Evolutionary conservation across 345 rosid genomes (phyloP), one percentile per base, ranked within the genome.

Genomic region (Eucalyptus cloeziana): DNA sequence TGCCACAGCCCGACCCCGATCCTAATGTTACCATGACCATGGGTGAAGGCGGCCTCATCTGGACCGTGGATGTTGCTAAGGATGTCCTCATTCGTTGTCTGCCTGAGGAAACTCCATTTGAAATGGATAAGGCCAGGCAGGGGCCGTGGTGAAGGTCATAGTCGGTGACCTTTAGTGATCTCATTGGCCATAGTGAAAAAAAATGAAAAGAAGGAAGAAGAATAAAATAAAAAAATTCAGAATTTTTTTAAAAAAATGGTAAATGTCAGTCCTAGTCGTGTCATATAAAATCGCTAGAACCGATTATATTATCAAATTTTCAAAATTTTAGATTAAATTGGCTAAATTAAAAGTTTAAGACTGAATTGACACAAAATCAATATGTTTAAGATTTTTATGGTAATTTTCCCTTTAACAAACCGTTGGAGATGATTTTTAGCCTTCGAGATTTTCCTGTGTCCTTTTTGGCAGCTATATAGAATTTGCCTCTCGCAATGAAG

Each of bases 281-380:
- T 12, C 15, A 11, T 6, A 5, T 3, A 25, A 5, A 27, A 60
- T 11, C 0, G 0, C 30, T 0, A 1, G 1, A 30, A 62, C 0
- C 2, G 0, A 62, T 4, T 0, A 27, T 30, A 27, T 62, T 27
- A 30, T 1, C 3, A 60, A 62, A 6, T 30, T 30, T 3, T 30
- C 0, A 62, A 62, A 62, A 62, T 62, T 58, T 11, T 24, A 12
- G n/a, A 58, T 25, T 56, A 22, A 24, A 2, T 58, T 58, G 3
- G 1, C 0, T 0, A 58, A 25, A 25, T 58, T 2, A 7, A 58
- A 58, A 25, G 14, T 13, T 56, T 62, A 62, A 13, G 8, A 62
- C 0, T 27, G 7, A 62, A 62, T 62, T 0, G 8, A 3, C 7
- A 60, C 3, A 25, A 11, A 12, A 0, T 0, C 3, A 58, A 11